Evolutionary conservation across 2,329 filamentous ascomycete genomes (phyloP).

Genomic region (Fusarium sp.): DNA sequence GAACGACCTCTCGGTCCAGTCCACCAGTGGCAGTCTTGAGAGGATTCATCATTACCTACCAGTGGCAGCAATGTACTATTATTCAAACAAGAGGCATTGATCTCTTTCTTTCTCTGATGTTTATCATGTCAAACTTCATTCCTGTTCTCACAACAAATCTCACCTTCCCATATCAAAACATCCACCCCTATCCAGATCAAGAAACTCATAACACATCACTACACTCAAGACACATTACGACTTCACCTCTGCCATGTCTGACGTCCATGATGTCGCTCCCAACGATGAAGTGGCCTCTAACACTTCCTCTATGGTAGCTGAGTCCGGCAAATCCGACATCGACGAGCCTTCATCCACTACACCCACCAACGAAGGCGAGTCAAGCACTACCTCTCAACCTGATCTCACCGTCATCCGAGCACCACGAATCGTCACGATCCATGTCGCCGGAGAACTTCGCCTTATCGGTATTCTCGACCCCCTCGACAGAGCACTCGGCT

Average conservation of each 20-base stretch:
- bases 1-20: background rate
- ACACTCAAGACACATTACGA: too few relatives aligned
- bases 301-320: background rate
- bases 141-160: fast-evolving
- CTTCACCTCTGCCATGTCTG: background rate
- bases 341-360: background rate
- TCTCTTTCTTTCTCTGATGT: background rate
- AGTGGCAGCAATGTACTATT: background rate
- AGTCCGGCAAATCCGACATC: background rate
- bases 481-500: background rate
- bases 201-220: fast-evolving
- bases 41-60: background rate
- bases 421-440: background rate
- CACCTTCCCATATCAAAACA: too few relatives aligned
- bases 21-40: background rate
- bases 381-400: background rate
- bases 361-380: background rate
- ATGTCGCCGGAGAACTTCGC: background rate
- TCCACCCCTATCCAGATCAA: background rate
- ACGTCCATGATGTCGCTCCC: fast-evolving
- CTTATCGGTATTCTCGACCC: background rate
- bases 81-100: too few relatives aligned
- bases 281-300: background rate
- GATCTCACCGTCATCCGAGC: fast-evolving
- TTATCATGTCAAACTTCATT: background rate